A percentile compares a stretch with the other conserved stretches of the same genome.
Conservation (phyloP, 176 grass and related monocot species). For the Zoysia japonica region DNA sequence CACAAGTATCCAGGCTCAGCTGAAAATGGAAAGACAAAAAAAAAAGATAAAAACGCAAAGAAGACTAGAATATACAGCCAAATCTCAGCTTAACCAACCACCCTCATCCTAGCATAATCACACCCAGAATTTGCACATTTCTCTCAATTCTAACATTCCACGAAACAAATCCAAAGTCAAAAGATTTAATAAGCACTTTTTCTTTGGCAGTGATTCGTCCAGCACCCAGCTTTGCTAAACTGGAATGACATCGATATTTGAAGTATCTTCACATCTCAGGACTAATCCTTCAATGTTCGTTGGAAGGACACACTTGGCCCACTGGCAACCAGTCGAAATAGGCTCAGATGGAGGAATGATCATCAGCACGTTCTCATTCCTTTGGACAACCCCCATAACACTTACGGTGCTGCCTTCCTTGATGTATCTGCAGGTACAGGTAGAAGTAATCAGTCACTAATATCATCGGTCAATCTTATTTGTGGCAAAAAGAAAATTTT, state of each 20-base stretch:
- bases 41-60: slow-evolving; percentile 32
- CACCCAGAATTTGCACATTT: slow-evolving; percentile 63
- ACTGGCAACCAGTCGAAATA: slow-evolving; percentile 80
- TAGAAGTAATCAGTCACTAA: slow-evolving; percentile 1
- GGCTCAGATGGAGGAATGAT: slow-evolving; percentile 81
- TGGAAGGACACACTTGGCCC: slow-evolving; percentile 71
- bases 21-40: slow-evolving; percentile 18
- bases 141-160: slow-evolving; percentile 48
- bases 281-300: slow-evolving; percentile 79
- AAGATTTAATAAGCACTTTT: slow-evolving; percentile 31
- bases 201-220: slow-evolving; percentile 30
- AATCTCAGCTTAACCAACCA: slow-evolving; percentile 48
- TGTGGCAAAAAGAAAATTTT: neutral
- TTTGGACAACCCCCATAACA: slow-evolving; percentile 90
- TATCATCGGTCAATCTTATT: neutral
- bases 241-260: slow-evolving; percentile 84
- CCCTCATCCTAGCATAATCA: slow-evolving; percentile 64
- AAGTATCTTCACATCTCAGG: slow-evolving; percentile 89
- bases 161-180: slow-evolving; percentile 49
- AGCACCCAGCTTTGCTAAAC: slow-evolving; percentile 50
- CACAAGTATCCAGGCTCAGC: slow-evolving; percentile 51
- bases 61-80: slow-evolving; percentile 64
- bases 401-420: slow-evolving; percentile 99
- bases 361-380: slow-evolving; percentile 89
- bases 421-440: slow-evolving; percentile 65